Conservation (phyloP, 352 stramenopile genomes). For the Phytophthora podocarpi region DNA sequence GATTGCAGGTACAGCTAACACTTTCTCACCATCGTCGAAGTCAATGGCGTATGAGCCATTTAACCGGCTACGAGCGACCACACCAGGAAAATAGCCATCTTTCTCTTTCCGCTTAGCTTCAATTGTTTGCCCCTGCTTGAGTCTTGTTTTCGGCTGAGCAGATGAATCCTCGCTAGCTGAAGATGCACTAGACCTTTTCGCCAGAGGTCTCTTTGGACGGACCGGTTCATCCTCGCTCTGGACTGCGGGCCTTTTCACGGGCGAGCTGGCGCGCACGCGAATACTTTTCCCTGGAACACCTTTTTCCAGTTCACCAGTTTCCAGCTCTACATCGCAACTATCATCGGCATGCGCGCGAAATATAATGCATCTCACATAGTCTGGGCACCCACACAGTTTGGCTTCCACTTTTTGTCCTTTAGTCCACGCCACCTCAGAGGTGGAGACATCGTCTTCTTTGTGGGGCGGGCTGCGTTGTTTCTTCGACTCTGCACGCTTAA, state of each 20-base stretch:
- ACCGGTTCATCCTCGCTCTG: conserved; percentile 55
- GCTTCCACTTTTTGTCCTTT: conserved; percentile 69
- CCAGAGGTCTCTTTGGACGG: conserved; percentile 41
- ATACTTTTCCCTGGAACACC: conserved; percentile 43
- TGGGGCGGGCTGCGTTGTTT: conserved; percentile 8
- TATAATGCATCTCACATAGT: conserved; percentile 59
- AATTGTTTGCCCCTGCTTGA: conserved; percentile 45
- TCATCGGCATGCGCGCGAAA: conserved; percentile 52
- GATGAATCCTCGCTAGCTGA: conserved; percentile 50
- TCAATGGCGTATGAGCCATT: conserved; percentile 82
- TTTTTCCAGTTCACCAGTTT: conserved; percentile 65
- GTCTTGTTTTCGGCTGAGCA: conserved; percentile 30
- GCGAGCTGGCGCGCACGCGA: conserved; percentile 25
- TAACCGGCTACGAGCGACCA: conserved; percentile 55
- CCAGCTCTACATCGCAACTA: conserved; percentile 70
- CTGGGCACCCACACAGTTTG: conserved; percentile 47
- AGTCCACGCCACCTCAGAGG: conserved; percentile 39
- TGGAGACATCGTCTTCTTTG: conserved; percentile 36
- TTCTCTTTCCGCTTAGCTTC: conserved; percentile 59
- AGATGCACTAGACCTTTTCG: conserved; percentile 32
- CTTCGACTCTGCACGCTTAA: conserved; percentile 40
- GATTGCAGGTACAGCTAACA: conserved; percentile 18
- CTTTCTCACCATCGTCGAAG: conserved; percentile 85
- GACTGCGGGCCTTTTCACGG: conserved; percentile 42
- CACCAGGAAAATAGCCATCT: conserved; percentile 59